Percentiles rank a stretch among this genome's conserved stretches.
These are phyloP conservation scores for Rosa persica DNA, from an alignment of 306 rosid species.

Conservation along the genomic window DNA sequence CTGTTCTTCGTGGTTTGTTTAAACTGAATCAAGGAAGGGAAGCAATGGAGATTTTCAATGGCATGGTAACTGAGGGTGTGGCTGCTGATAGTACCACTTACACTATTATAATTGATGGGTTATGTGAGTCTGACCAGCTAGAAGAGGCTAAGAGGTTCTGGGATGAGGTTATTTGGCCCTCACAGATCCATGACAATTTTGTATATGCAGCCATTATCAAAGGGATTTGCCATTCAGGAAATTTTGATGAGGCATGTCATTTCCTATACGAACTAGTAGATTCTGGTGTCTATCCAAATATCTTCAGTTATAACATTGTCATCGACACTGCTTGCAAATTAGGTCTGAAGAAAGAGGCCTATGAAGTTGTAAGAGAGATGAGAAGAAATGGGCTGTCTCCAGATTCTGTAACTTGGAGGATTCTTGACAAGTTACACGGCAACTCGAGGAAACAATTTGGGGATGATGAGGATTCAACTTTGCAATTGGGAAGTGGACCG, in stretches of 20 bases:
- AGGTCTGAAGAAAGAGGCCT: conserved; percentile 64
- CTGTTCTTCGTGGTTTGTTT: conserved; percentile 62
- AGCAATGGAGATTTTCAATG: conserved; percentile 46
- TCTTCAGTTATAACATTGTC: conserved; percentile 71
- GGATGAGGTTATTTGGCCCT: conserved; percentile 85
- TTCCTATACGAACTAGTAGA: conserved; percentile 80
- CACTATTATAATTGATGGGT: conserved; percentile 63
- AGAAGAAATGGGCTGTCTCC: conserved; percentile 67
- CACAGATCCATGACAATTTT: conserved; percentile 66
- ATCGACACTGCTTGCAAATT: conserved; percentile 62
- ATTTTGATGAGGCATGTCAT: conserved; percentile 68
- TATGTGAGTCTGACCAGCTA: conserved; percentile 52
- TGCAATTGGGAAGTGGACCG: conserved; percentile 3
- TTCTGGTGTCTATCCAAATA: conserved; percentile 72
- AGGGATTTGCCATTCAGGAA: conserved; percentile 62
- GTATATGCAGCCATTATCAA: conserved; percentile 78
- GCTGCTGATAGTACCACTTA: conserved; percentile 54
- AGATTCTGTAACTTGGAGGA: conserved; percentile 88
- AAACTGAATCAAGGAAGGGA: conserved; percentile 50
- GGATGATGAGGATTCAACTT: conserved; percentile 33
- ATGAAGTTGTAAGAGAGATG: conserved; percentile 77
- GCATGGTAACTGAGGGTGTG: conserved; percentile 49
- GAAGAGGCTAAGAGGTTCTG: conserved; percentile 79
- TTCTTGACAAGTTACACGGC: conserved; percentile 64
- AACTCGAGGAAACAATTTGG: conserved; percentile 16